Evolutionary conservation across 2,329 filamentous ascomycete genomes (phyloP).

Genomic region (Knoxdaviesia capensis): DNA sequence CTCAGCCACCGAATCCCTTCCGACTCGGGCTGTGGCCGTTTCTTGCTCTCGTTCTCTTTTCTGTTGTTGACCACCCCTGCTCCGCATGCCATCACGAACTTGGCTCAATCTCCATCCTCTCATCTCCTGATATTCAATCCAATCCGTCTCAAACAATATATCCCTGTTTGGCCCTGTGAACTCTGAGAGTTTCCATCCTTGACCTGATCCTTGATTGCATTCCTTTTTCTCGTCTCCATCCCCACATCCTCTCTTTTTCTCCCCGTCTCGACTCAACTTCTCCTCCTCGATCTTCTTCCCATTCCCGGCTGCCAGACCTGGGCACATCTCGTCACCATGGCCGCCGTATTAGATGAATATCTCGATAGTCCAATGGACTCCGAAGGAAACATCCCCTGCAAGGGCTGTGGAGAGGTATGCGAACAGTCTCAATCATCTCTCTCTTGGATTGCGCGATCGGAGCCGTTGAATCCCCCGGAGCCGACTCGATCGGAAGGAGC

Average conservation of each 20-base stretch:
- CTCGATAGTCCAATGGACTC: conserved; percentile 48
- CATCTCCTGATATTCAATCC: background rate
- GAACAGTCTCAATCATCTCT: conserved; percentile 5
- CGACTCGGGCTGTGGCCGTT: no score
- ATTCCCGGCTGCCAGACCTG: background rate
- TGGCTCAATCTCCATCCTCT: no score
- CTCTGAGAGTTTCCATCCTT: conserved; percentile 1
- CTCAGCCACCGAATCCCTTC: no score
- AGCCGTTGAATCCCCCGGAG: no score
- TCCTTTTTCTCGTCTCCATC: background rate
- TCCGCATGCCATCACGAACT: background rate
- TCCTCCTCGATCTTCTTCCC: background rate
- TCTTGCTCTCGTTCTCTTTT: background rate
- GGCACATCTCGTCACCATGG: conserved; percentile 14
- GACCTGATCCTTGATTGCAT: background rate
- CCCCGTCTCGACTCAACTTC: background rate
- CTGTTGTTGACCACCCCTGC: background rate
- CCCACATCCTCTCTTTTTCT: background rate
- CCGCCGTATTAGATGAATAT: conserved; percentile 37
- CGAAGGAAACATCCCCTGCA: conserved; percentile 76
- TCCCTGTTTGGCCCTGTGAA: no score
- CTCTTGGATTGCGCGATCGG: background rate
- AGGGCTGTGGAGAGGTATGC: conserved; percentile 75
- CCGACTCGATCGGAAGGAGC: no score
- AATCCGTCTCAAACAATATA: background rate